A percentile compares a stretch with the other conserved stretches of the same genome.
These are phyloP conservation scores for Thuja plicata DNA, from an alignment of 83 land plant genomes.

Conservation along the genomic window DNA sequence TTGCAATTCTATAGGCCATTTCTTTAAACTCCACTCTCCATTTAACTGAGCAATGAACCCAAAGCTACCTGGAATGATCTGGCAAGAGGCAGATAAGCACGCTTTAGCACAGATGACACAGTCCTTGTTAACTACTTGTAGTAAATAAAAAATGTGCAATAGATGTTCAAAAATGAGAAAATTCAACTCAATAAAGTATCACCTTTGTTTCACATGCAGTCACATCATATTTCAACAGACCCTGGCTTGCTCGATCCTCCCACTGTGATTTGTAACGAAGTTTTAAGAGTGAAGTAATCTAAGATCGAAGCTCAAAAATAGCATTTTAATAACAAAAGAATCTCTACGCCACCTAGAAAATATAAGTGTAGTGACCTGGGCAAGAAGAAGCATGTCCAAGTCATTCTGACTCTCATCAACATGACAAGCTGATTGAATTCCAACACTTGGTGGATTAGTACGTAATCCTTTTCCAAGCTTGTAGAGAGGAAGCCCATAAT, in stretches of 20 bases:
- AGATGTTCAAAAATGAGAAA: slow-evolving; percentile 8
- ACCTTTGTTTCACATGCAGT: slow-evolving; percentile 78
- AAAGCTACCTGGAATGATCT: slow-evolving; percentile 53
- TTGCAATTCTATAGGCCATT: slow-evolving; percentile 40
- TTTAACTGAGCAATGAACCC: slow-evolving; percentile 74
- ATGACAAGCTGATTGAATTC: not conserved
- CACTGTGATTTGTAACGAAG: slow-evolving; percentile 32
- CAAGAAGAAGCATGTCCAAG: slow-evolving; percentile 34
- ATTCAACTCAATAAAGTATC: not conserved
- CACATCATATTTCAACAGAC: slow-evolving; percentile 64
- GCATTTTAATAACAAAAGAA: slow-evolving; percentile 2
- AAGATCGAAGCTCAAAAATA: not conserved
- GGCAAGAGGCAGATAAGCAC: not conserved
- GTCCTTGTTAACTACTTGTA: not conserved
- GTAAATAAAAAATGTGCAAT: not conserved
- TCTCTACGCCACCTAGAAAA: not conserved
- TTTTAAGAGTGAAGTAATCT: not conserved
- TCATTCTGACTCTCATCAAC: slow-evolving; percentile 17
- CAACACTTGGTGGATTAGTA: not conserved
- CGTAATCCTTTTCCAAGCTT: slow-evolving; percentile 15
- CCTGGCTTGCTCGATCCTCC: slow-evolving; percentile 55
- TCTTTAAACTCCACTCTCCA: slow-evolving; percentile 44
- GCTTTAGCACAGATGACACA: not conserved
- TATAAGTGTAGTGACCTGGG: slow-evolving; percentile 23
- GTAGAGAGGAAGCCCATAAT: slow-evolving; percentile 40